phyloP scores from a whole-genome alignment of 2,329 filamentous ascomycete species.

The Zasmidium citrigriseum region DNA sequence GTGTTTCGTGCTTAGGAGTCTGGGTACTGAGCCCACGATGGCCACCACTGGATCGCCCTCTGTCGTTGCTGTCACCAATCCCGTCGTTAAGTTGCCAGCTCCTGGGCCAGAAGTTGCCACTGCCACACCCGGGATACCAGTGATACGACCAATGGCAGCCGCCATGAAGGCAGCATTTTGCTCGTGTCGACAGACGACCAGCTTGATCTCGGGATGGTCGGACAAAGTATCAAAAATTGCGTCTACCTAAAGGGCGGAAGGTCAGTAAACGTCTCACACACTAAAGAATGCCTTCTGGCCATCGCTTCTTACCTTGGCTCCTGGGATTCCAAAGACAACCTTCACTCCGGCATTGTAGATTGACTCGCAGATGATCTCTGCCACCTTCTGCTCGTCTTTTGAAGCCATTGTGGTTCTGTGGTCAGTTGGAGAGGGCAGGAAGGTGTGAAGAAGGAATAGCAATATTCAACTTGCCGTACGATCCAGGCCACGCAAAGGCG shows the following conservation, averaged over 20 bases:
- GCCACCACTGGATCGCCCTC: constrained; percentile 52
- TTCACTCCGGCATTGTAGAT: constrained; percentile 47
- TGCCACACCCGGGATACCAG: constrained; percentile 48
- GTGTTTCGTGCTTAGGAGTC: constrained; percentile 46
- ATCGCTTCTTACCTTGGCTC: no score
- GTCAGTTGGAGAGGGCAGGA: background rate
- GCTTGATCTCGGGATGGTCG: constrained; percentile 20
- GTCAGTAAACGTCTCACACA: no score
- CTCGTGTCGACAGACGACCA: constrained; percentile 52
- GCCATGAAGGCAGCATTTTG: constrained; percentile 56
- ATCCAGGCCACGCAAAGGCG: background rate
- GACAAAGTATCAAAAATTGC: constrained; percentile 49
- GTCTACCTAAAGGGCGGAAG: no score
- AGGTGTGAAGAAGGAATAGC: background rate
- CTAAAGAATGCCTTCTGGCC: no score
- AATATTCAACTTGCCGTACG: constrained; percentile 8
- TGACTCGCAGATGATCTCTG: constrained; percentile 36
- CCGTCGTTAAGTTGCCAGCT: constrained; percentile 50
- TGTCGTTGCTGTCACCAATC: constrained; percentile 50
- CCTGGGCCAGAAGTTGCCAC: constrained; percentile 52
- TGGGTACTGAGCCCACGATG: constrained; percentile 50
- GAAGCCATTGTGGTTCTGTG: constrained; percentile 11
- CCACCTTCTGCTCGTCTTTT: constrained; percentile 29
- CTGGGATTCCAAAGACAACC: constrained; percentile 50
- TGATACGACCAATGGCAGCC: constrained; percentile 49